These are phyloP conservation scores for Bonia amplexicaulis DNA, from an alignment of 176 grass and related monocot species.

Conservation along the genomic window DNA sequence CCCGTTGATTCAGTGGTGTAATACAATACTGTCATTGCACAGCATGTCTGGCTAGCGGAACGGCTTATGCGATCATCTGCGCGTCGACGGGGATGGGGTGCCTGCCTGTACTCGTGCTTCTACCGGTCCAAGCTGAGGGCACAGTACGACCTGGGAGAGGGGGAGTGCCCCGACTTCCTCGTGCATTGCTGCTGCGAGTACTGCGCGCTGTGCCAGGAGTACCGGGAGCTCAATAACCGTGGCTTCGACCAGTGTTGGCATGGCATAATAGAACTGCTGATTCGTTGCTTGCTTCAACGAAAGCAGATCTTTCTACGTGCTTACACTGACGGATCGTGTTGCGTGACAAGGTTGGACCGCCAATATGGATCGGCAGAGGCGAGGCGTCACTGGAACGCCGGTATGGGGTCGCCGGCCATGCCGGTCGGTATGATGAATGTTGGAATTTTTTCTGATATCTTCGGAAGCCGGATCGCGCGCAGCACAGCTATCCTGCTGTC, in stretches of 20 bases:
- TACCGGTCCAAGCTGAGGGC: conserved; percentile 74
- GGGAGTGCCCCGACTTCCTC: conserved; percentile 69
- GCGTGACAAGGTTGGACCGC: conserved; percentile 57
- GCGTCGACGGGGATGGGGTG: conserved; percentile 51
- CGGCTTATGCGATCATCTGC: conserved; percentile 43
- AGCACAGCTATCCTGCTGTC: too few relatives aligned
- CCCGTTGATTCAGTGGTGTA: background rate
- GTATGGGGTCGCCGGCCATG: conserved; percentile 73
- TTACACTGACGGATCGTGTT: background rate
- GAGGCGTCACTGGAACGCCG: conserved; percentile 32
- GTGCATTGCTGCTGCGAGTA: conserved; percentile 82
- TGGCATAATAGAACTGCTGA: background rate
- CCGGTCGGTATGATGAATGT: conserved; percentile 73
- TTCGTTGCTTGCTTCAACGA: background rate
- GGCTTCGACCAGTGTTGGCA: conserved; percentile 48
- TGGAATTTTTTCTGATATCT: too few relatives aligned
- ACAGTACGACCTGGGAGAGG: conserved; percentile 64
- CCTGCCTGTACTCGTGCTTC: conserved; percentile 86
- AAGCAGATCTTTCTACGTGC: background rate
- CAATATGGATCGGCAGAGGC: conserved; percentile 69
- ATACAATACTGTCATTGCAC: background rate
- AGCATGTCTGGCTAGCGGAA: conserved; percentile 61
- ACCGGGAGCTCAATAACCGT: conserved; percentile 78
- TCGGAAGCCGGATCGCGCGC: too few relatives aligned
- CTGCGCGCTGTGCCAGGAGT: conserved; percentile 81